phyloP scores from a whole-genome alignment of 139 green algal genomes.

The Micromonas pusilla region DNA sequence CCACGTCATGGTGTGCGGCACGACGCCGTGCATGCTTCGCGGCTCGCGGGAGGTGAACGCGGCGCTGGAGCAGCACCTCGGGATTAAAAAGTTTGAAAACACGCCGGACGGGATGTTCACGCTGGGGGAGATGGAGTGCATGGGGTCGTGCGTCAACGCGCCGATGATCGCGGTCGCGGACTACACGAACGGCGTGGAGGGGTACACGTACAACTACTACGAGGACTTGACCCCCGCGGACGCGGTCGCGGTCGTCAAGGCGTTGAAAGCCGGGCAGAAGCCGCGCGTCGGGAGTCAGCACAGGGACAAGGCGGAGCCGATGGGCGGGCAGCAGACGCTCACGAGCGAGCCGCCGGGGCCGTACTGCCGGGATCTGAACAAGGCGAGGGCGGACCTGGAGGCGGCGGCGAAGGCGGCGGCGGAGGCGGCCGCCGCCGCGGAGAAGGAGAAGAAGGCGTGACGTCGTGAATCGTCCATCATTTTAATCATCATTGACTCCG shows the following conservation, averaged over 20 bases:
- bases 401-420: not conserved
- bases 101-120: conserved; percentile 91
- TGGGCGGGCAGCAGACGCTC: conserved; percentile 53
- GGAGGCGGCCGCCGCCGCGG: conserved; percentile 1
- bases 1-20: conserved; percentile 95
- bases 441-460: conserved; percentile 13
- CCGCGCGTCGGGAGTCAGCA: conserved; percentile 68
- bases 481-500: no score
- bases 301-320: conserved; percentile 67
- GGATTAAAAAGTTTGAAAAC: conserved; percentile 60
- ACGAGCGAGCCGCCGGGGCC: conserved; percentile 47
- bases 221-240: conserved; percentile 82
- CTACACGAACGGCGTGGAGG: conserved; percentile 49
- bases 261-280: conserved; percentile 63
- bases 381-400: conserved; percentile 18
- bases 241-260: conserved; percentile 67
- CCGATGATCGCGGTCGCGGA: conserved; percentile 96
- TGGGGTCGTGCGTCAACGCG: conserved; percentile 97
- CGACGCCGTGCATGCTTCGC: conserved; percentile 85
- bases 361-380: conserved; percentile 58
- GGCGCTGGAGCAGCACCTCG: conserved; percentile 65
- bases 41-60: conserved; percentile 67
- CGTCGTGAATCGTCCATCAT: no score
- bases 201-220: conserved; percentile 51
- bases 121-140: conserved; percentile 99